Conservation (phyloP, 2,329 filamentous ascomycete genomes). For the Corniculantispora saksenae region DNA sequence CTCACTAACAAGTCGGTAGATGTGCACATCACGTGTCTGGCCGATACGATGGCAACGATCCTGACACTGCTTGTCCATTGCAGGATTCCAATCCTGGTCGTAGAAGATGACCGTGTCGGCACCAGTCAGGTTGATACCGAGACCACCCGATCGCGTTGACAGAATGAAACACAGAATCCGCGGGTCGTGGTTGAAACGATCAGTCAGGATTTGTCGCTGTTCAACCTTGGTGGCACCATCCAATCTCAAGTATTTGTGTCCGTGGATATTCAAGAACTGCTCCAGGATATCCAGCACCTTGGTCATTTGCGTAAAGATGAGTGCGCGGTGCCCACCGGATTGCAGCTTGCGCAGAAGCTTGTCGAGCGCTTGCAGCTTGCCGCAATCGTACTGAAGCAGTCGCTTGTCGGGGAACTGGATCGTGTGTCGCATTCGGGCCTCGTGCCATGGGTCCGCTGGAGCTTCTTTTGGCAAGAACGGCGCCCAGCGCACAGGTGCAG, state of each 20-base stretch:
- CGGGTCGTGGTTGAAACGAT: constrained; percentile 93
- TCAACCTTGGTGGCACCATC: constrained; percentile 97
- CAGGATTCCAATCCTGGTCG: constrained; percentile 98
- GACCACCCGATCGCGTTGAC: constrained; percentile 87
- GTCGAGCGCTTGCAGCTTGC: constrained; percentile 90
- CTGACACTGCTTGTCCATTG: constrained; percentile 99
- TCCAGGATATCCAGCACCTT: constrained; percentile 97
- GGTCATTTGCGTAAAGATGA: constrained; percentile 99
- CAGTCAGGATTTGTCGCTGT: constrained; percentile 90
- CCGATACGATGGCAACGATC: constrained; percentile 96
- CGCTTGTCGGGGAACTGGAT: constrained; percentile 97
- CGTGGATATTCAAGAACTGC: constrained; percentile 96
- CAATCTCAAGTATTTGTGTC: constrained; percentile 91
- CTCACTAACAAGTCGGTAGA: constrained; percentile 90
- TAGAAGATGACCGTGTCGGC: constrained; percentile 99
- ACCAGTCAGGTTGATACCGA: constrained; percentile 95
- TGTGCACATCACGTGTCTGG: constrained; percentile 95
- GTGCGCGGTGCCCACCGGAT: constrained; percentile 83
- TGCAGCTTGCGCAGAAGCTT: constrained; percentile 83
- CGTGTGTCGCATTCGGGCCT: constrained; percentile 85
- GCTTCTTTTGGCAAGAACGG: constrained; percentile 58
- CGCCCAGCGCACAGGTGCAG: constrained; percentile 55
- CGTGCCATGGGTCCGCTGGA: constrained; percentile 81
- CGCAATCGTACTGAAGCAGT: constrained; percentile 95
- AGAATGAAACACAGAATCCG: constrained; percentile 94